A percentile compares a stretch with the other conserved stretches of the same genome.
Conservation (phyloP, 768 basidiomycete genomes). For the Kondoa subrosea region DNA sequence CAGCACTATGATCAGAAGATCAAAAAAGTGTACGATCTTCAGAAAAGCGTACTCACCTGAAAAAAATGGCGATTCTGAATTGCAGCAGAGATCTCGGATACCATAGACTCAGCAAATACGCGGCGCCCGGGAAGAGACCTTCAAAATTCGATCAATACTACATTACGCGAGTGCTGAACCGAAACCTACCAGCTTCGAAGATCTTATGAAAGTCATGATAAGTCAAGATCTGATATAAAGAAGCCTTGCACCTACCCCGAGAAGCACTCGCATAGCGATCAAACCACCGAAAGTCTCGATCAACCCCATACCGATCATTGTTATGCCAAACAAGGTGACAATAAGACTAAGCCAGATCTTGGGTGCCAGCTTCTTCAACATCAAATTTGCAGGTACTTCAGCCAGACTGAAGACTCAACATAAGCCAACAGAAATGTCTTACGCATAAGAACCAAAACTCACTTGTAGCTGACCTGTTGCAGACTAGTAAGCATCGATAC, state of each 20-base stretch:
- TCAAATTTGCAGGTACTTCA: conserved; percentile 23
- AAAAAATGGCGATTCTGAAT: conserved; percentile 26
- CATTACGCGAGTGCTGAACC: not conserved
- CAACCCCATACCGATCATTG: conserved; percentile 14
- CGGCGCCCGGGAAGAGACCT: conserved; percentile 16
- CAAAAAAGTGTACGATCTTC: not conserved
- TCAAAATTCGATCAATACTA: not conserved
- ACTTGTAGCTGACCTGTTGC: too few relatives aligned
- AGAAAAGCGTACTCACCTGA: too few relatives aligned
- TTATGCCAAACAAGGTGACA: conserved; percentile 19
- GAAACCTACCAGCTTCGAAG: not conserved
- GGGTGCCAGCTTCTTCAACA: conserved; percentile 20
- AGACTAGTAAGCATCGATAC: too few relatives aligned
- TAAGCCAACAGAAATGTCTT: not conserved
- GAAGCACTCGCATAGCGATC: conserved; percentile 20
- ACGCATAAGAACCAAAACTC: not conserved
- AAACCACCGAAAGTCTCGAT: conserved; percentile 20
- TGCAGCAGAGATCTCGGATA: conserved; percentile 22
- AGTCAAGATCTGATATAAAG: not conserved
- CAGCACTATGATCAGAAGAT: conserved; percentile 11
- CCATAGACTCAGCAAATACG: conserved; percentile 15
- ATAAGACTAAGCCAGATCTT: conserved; percentile 22
- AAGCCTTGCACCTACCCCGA: conserved; percentile 15
- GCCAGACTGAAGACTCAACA: not conserved
- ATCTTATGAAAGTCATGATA: not conserved